Conservation (phyloP, 495 filamentous ascomycete genomes). For the Neurospora sp. region DNA sequence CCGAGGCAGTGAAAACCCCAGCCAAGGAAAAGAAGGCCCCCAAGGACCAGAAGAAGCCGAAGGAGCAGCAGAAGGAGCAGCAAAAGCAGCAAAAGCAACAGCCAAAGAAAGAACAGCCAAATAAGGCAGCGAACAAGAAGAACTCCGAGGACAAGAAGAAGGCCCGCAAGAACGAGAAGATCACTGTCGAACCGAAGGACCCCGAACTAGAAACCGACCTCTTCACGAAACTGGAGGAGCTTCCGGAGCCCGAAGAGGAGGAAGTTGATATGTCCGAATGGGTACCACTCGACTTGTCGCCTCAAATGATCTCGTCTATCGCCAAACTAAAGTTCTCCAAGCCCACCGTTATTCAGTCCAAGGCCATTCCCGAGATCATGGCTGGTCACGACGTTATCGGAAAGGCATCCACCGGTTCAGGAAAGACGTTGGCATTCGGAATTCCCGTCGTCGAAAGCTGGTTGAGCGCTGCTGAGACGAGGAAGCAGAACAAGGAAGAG, state of each 20-base stretch:
- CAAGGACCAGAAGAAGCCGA: slow-evolving; percentile 2
- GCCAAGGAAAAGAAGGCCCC: slow-evolving; percentile 3
- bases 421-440: slow-evolving; percentile 75
- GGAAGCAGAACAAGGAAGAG: slow-evolving; percentile 20
- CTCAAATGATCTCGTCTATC: slow-evolving; percentile 57
- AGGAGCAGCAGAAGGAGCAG: slow-evolving; percentile 18
- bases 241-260: slow-evolving; percentile 33
- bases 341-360: slow-evolving; percentile 71
- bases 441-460: slow-evolving; percentile 67
- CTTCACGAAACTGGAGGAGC: slow-evolving; percentile 26
- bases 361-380: slow-evolving; percentile 68
- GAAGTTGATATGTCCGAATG: slow-evolving; percentile 62
- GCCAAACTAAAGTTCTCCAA: slow-evolving; percentile 64
- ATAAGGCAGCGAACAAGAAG: slow-evolving; percentile 11
- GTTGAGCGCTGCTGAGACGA: slow-evolving; percentile 28
- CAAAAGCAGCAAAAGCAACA: slow-evolving; percentile 18
- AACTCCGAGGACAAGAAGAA: slow-evolving; percentile 16
- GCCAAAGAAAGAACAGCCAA: slow-evolving; percentile 14
- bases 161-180: slow-evolving; percentile 14
- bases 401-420: slow-evolving; percentile 74
- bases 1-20: slow-evolving; percentile 4
- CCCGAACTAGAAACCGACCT: slow-evolving; percentile 33
- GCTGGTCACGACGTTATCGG: slow-evolving; percentile 67
- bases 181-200: not conserved
- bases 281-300: slow-evolving; percentile 59